Evolutionary conservation across 1,284 basidiomycete species (phyloP).

Genomic region (Boletellus deceptivus): DNA sequence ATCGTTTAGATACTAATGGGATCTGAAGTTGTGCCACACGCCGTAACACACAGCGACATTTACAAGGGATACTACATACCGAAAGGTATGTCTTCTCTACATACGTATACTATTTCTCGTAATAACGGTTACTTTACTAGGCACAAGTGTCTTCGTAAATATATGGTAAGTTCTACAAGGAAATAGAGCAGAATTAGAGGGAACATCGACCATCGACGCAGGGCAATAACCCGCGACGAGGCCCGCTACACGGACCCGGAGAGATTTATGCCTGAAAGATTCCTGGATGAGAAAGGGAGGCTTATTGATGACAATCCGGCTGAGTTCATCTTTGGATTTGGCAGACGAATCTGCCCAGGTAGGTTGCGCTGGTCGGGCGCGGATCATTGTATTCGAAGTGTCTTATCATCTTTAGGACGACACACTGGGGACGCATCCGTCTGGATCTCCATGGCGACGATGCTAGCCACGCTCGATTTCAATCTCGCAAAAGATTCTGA

Average conservation of each 20-base stretch:
- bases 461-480: slow-evolving; percentile 18
- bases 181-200: too few relatives aligned
- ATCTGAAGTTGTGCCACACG: slow-evolving; percentile 12
- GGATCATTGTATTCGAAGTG: not conserved
- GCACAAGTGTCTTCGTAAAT: slow-evolving; percentile 15
- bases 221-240: slow-evolving; percentile 21
- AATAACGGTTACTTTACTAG: not conserved
- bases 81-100: slow-evolving; percentile 10
- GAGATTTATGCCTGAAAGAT: slow-evolving; percentile 22
- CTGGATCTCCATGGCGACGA: slow-evolving; percentile 18
- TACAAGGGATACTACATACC: slow-evolving; percentile 23
- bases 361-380: not conserved
- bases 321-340: slow-evolving; percentile 20
- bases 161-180: slow-evolving; percentile 10
- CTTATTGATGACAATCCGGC: not conserved
- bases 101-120: too few relatives aligned
- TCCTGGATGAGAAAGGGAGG: slow-evolving; percentile 16
- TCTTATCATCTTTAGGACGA: slow-evolving; percentile 5
- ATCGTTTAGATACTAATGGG: not conserved
- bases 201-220: not conserved
- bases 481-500: slow-evolving; percentile 7
- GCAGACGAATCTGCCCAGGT: slow-evolving; percentile 19
- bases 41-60: slow-evolving; percentile 8
- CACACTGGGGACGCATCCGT: slow-evolving; percentile 18
- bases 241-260: slow-evolving; percentile 14